Percentiles rank a stretch among this genome's conserved stretches.
phyloP scores from a whole-genome alignment of 768 basidiomycete species.

The Amanita pseudoporphyria region DNA sequence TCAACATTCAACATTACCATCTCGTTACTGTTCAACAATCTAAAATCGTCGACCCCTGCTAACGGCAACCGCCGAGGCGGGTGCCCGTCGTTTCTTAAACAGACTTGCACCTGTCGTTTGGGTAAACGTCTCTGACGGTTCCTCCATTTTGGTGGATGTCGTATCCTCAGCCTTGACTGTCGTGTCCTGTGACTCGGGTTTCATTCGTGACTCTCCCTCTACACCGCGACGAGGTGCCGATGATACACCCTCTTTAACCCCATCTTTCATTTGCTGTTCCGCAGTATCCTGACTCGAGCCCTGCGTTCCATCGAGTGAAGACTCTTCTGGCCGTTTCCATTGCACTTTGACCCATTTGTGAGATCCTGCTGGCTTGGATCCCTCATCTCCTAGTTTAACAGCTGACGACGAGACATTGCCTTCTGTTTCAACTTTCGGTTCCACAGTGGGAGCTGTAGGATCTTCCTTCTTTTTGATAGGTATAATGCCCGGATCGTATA shows the following conservation, averaged over 20 bases:
- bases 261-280: constrained; percentile 2
- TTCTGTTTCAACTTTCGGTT: constrained; percentile 11
- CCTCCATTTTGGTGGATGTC: constrained; percentile 6
- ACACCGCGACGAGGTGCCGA: constrained; percentile 3
- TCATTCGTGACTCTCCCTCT: constrained; percentile 9
- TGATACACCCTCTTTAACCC: constrained; percentile 1
- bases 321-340: constrained; percentile 21
- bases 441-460: constrained; percentile 7
- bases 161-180: not conserved
- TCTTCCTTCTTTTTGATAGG: constrained; percentile 57
- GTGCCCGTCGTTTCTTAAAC: constrained; percentile 26
- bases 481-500: constrained; percentile 73
- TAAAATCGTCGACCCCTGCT: constrained; percentile 20
- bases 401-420: constrained; percentile 8
- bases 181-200: constrained; percentile 11
- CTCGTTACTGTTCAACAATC: not conserved
- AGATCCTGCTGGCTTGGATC: constrained; percentile 9
- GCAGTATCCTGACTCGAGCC: not conserved
- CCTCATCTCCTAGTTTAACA: not conserved
- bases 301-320: not conserved
- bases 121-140: constrained; percentile 5
- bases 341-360: constrained; percentile 27
- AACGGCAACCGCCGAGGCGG: constrained; percentile 12
- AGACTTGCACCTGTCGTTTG: constrained; percentile 8
- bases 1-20: not conserved